Conservation (phyloP, 257 asterid species). For the Fraxinus anomala region DNA sequence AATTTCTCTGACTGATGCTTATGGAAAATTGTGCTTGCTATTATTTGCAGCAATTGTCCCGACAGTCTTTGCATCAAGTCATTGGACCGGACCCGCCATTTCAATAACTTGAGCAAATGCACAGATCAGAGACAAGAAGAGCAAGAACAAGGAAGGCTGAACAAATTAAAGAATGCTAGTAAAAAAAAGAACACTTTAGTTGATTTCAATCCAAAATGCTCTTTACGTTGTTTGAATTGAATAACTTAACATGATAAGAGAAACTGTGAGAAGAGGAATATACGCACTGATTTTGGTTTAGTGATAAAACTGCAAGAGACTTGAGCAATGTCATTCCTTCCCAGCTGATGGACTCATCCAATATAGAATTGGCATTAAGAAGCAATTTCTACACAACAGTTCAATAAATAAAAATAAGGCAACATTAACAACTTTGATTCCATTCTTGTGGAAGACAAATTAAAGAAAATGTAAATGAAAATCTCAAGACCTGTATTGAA, state of each 20-base stretch:
- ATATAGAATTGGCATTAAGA: constrained; percentile 59
- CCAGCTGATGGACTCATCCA: constrained; percentile 67
- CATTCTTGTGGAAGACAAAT: constrained; percentile 20
- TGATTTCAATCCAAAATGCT: constrained; percentile 7
- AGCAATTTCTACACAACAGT: constrained; percentile 59
- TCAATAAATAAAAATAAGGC: constrained; percentile 23
- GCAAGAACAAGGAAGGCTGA: neutral
- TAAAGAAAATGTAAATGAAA: constrained; percentile 19
- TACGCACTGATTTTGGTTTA: constrained; percentile 66
- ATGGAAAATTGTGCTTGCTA: constrained; percentile 5
- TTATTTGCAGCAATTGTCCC: constrained; percentile 9
- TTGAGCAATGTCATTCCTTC: constrained; percentile 67
- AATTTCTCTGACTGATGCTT: neutral
- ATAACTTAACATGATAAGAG: constrained; percentile 14
- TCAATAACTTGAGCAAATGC: constrained; percentile 2
- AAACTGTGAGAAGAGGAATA: constrained; percentile 23
- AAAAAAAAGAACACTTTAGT: neutral
- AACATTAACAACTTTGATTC: constrained; percentile 4
- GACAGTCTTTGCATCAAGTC: neutral
- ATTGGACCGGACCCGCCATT: neutral
- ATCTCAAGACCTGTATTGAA: constrained; percentile 56
- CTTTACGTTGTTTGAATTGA: neutral
- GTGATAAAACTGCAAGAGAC: constrained; percentile 58
- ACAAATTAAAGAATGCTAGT: constrained; percentile 10
- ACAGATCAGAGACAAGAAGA: neutral